Evolutionary conservation across 2,329 filamentous ascomycete genomes (phyloP).

Genomic region (Monilinia aucupariae): DNA sequence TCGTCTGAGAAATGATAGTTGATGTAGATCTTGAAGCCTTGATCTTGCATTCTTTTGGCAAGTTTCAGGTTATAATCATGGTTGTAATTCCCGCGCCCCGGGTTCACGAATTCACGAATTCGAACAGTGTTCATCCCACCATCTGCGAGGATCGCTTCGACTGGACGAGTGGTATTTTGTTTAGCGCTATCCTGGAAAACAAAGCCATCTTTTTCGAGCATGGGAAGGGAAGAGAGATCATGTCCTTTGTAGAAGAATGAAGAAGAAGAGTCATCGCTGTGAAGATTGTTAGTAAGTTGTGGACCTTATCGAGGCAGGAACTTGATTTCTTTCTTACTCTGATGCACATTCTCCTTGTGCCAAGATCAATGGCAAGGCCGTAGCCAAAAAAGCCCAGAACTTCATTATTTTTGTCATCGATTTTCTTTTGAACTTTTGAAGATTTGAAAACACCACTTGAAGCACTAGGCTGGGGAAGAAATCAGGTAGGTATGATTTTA

Average conservation of each 20-base stretch:
- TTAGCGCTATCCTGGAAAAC: conserved; percentile 37
- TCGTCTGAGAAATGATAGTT: conserved; percentile 61
- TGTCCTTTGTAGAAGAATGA: conserved; percentile 37
- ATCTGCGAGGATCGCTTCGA: conserved; percentile 57
- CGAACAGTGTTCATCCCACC: conserved; percentile 64
- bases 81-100: conserved; percentile 57
- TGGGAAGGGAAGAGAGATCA: conserved; percentile 38
- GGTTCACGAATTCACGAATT: conserved; percentile 67
- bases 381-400: background rate
- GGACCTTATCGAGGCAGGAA: background rate
- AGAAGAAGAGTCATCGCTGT: conserved; percentile 2
- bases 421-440: background rate
- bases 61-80: conserved; percentile 63
- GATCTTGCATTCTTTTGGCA: conserved; percentile 56
- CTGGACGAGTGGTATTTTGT: conserved; percentile 39
- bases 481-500: background rate
- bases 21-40: conserved; percentile 52
- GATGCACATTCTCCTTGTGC: background rate
- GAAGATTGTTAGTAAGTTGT: background rate
- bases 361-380: conserved; percentile 9
- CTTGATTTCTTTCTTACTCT: background rate
- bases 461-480: background rate
- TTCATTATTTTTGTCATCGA: background rate
- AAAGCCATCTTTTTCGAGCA: conserved; percentile 36
- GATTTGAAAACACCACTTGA: background rate